Conservation (phyloP, 768 basidiomycete genomes). For the Coprinopsis strossmayeri region DNA sequence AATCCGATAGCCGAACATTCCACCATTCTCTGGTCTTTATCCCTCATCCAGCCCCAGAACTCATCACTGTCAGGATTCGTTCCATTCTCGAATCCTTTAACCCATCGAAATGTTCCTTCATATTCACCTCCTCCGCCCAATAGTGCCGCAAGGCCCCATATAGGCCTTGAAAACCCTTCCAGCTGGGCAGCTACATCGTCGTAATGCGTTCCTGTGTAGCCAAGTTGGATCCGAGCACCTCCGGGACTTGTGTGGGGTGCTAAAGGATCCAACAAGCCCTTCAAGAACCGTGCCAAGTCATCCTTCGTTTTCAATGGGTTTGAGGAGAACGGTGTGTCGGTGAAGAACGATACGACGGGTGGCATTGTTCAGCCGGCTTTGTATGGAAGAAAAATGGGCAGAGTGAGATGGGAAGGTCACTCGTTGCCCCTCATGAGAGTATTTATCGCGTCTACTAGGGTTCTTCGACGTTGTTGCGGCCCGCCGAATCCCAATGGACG, state of each 20-base stretch:
- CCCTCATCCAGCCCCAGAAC: conserved; percentile 72
- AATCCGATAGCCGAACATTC: conserved; percentile 77
- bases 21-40: conserved; percentile 78
- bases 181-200: conserved; percentile 68
- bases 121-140: conserved; percentile 60
- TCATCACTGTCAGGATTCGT: conserved; percentile 61
- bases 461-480: neutral
- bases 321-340: conserved; percentile 37
- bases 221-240: conserved; percentile 64
- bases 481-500: neutral
- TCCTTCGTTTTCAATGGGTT: conserved; percentile 59
- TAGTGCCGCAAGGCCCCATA: conserved; percentile 68
- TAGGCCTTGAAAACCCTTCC: conserved; percentile 70
- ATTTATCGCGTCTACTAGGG: neutral
- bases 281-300: conserved; percentile 52
- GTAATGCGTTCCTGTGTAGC: conserved; percentile 65
- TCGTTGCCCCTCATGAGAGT: conserved; percentile 1
- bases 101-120: conserved; percentile 54
- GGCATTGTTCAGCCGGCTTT: neutral
- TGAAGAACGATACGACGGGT: conserved; percentile 27
- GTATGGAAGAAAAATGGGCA: neutral
- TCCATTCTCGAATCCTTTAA: conserved; percentile 57
- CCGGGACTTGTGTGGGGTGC: conserved; percentile 66
- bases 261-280: conserved; percentile 57
- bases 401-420: neutral